Evolutionary conservation across 192 early-diverging fungal genomes (phyloP).

Genomic region (Umbelopsis isabellina): DNA sequence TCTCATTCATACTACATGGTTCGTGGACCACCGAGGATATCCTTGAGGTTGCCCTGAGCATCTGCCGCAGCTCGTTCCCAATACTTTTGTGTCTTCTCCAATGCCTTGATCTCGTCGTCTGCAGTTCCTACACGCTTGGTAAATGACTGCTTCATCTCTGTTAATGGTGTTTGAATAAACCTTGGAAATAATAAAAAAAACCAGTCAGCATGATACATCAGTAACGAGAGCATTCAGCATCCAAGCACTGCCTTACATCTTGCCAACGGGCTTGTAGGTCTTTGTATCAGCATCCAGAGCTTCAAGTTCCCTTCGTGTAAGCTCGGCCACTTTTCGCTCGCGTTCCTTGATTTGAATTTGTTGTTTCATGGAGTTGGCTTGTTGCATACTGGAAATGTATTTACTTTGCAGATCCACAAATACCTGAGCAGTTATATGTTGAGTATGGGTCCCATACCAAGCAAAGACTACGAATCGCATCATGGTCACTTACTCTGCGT

Average conservation of each 20-base stretch:
- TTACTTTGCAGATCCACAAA: conserved; percentile 72
- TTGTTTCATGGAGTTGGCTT: conserved; percentile 59
- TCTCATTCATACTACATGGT: not conserved
- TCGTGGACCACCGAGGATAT: conserved; percentile 44
- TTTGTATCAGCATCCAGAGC: conserved; percentile 50
- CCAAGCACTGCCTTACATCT: conserved; percentile 55
- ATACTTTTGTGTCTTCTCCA: conserved; percentile 48
- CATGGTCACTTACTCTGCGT: conserved; percentile 20
- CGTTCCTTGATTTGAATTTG: conserved; percentile 69
- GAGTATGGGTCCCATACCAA: not conserved
- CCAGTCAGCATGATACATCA: not conserved
- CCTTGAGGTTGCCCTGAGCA: conserved; percentile 44
- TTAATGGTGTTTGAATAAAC: conserved; percentile 40
- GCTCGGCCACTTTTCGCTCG: conserved; percentile 66
- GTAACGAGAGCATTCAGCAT: not conserved
- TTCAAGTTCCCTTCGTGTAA: conserved; percentile 70
- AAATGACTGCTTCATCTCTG: conserved; percentile 37
- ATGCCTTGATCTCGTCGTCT: conserved; percentile 37
- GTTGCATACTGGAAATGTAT: conserved; percentile 59
- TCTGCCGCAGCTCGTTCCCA: conserved; percentile 42
- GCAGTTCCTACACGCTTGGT: conserved; percentile 16
- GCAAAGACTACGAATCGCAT: not conserved
- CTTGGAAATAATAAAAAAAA: conserved; percentile 19
- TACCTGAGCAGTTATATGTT: conserved; percentile 35
- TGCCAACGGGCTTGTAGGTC: conserved; percentile 76